Evolutionary conservation across 768 basidiomycete species (phyloP), one percentile per base, ranked within the genome.

Genomic region (Phanerochaete sordida): DNA sequence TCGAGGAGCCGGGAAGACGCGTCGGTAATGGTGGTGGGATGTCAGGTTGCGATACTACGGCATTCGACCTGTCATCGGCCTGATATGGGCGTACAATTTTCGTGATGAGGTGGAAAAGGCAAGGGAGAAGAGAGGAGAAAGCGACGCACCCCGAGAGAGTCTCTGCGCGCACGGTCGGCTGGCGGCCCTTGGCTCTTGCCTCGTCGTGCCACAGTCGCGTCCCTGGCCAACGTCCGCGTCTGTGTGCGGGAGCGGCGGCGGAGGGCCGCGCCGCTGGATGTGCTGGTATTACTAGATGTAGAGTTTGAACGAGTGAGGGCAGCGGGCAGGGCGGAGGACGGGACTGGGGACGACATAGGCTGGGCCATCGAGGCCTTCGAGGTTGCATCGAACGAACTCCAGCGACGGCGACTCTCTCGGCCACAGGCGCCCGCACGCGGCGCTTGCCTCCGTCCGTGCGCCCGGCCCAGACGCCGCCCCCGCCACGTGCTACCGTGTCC

Each of bases 231-330:
- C 8, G 71, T 68, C 47, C 73, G 68, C 16, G 69, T 63, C 54
- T 68, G 63, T 28, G 72, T 72, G 46, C 72, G 70, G 55, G 73
- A 68, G 57, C 72, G 64, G 45, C 73, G 73, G 60, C 63, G 57
- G 44, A 74, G 67, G 24, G 68, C 69, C 54, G 62, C 49, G 43
- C 58, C 61, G 61, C 66, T 67, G 46, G 59, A 45, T 43, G 67
- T 66, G 19, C 39, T 43, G 60, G 63, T 61, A 58, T 64, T 61
- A 30, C 68, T 70, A 57, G 69, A 70, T 49, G 64, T 33, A 43
- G 73, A 74, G 52, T 72, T 70, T 44, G 71, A 67, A 59, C 73
- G 72, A 54, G 64, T 60, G 64, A 64, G 53, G 54, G 39, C 39
- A 19, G 68, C 24, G 33, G 66, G 60, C 33, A 61, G 56, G 27